phyloP scores from a whole-genome alignment of 306 rosid genomes.

The Ziziphus jujuba region DNA sequence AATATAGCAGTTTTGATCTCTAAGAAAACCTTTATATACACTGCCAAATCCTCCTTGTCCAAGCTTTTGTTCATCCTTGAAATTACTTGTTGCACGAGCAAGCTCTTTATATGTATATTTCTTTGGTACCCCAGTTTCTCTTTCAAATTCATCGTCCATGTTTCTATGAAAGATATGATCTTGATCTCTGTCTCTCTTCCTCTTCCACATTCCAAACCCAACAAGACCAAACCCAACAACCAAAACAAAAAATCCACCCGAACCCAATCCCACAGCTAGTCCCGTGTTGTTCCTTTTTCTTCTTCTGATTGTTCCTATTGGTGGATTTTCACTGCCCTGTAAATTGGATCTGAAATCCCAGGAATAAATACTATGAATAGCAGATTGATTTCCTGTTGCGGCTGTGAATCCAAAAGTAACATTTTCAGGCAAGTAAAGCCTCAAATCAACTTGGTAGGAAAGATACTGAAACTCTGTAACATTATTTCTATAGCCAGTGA shows the following conservation, averaged over 20 bases:
- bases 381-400: background rate
- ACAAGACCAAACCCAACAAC: background rate
- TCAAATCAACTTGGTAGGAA: conserved; percentile 20
- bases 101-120: conserved; percentile 30
- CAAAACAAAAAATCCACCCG: background rate
- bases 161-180: conserved; percentile 18
- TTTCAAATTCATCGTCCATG: conserved; percentile 29
- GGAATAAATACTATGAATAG: background rate
- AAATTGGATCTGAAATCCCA: conserved; percentile 1
- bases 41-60: conserved; percentile 53
- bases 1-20: conserved; percentile 22
- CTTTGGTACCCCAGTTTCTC: conserved; percentile 34
- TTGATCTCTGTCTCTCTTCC: conserved; percentile 19
- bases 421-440: conserved; percentile 3
- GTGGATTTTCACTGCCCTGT: background rate
- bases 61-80: conserved; percentile 32
- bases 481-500: conserved; percentile 18
- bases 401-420: conserved; percentile 33
- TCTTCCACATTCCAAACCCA: conserved; percentile 8
- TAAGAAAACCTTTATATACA: conserved; percentile 39
- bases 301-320: background rate
- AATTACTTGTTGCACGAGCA: conserved; percentile 34
- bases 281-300: background rate
- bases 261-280: background rate
- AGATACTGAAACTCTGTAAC: conserved; percentile 2